phyloP scores from a whole-genome alignment of 441 rosid species.

The Adansonia gregorii region DNA sequence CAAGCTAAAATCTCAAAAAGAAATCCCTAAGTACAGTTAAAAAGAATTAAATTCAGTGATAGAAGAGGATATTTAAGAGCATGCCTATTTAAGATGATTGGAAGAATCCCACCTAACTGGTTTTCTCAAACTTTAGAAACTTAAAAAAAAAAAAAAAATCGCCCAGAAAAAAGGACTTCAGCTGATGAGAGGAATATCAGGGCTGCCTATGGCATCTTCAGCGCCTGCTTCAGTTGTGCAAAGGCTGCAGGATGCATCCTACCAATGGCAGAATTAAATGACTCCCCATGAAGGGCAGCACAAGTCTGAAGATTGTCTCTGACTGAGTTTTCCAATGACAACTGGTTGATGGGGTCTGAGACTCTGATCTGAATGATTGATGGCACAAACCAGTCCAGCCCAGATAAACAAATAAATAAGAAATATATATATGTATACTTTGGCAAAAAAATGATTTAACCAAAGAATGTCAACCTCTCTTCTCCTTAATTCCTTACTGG shows the following conservation, averaged over 20 bases:
- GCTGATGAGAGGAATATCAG: slow-evolving; percentile 20
- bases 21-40: not conserved
- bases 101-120: slow-evolving; percentile 24
- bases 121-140: slow-evolving; percentile 22
- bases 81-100: slow-evolving; percentile 1
- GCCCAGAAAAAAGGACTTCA: slow-evolving; percentile 30
- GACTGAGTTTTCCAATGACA: slow-evolving; percentile 78
- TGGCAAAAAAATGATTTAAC: not conserved
- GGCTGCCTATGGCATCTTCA: slow-evolving; percentile 75
- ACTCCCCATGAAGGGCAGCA: slow-evolving; percentile 83
- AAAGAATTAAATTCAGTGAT: not conserved
- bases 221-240: slow-evolving; percentile 87
- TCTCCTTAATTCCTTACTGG: slow-evolving; percentile 79
- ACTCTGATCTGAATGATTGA: slow-evolving; percentile 56
- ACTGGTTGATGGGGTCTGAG: slow-evolving; percentile 79
- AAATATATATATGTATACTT: not conserved
- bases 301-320: slow-evolving; percentile 90
- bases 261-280: slow-evolving; percentile 71
- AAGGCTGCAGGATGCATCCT: slow-evolving; percentile 90
- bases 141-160: slow-evolving; percentile 5
- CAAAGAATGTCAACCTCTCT: slow-evolving; percentile 64
- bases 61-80: not conserved
- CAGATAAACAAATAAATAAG: not conserved
- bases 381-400: slow-evolving; percentile 20
- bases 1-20: not conserved